Evolutionary conservation across 2,329 filamentous ascomycete genomes (phyloP).

Genomic region (Sporothrix euskadiensis): DNA sequence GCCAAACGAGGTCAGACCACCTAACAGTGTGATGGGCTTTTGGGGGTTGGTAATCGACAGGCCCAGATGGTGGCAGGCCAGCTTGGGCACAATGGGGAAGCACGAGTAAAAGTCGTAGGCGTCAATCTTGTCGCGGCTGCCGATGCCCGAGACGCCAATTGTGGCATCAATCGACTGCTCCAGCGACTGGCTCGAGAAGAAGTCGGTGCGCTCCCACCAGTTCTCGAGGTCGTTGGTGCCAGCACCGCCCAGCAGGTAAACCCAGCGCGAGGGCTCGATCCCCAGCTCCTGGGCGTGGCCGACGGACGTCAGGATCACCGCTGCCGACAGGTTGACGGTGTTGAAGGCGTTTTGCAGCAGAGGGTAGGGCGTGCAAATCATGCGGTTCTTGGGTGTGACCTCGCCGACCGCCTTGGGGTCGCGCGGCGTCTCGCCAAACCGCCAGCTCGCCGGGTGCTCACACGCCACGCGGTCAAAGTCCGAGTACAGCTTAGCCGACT

Average conservation of each 20-base stretch:
- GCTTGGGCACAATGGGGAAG: conserved; percentile 30
- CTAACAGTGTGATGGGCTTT: conserved; percentile 27
- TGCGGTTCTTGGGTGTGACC: conserved; percentile 25
- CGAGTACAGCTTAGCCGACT: conserved; percentile 29
- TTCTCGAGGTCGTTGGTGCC: conserved; percentile 27
- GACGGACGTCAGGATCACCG: conserved; percentile 27
- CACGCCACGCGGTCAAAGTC: conserved; percentile 26
- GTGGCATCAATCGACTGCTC: conserved; percentile 25
- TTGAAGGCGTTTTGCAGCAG: conserved; percentile 30
- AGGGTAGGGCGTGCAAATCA: conserved; percentile 30
- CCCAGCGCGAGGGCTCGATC: conserved; percentile 23
- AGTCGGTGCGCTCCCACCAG: conserved; percentile 28
- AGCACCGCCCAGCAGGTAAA: conserved; percentile 25
- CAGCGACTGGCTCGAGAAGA: conserved; percentile 25
- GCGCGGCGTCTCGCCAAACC: conserved; percentile 25
- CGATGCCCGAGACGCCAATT: conserved; percentile 21
- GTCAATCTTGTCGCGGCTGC: conserved; percentile 16
- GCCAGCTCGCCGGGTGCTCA: conserved; percentile 26
- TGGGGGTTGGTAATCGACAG: conserved; percentile 1
- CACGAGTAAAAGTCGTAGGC: conserved; percentile 29
- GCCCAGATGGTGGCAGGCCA: conserved; percentile 28
- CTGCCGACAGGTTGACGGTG: conserved; percentile 29
- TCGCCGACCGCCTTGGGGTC: conserved; percentile 10
- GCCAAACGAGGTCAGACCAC: conserved; percentile 29
- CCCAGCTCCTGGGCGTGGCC: conserved; percentile 25